Evolutionary conservation across 768 basidiomycete species (phyloP).

Genomic region (Suillus luteus): DNA sequence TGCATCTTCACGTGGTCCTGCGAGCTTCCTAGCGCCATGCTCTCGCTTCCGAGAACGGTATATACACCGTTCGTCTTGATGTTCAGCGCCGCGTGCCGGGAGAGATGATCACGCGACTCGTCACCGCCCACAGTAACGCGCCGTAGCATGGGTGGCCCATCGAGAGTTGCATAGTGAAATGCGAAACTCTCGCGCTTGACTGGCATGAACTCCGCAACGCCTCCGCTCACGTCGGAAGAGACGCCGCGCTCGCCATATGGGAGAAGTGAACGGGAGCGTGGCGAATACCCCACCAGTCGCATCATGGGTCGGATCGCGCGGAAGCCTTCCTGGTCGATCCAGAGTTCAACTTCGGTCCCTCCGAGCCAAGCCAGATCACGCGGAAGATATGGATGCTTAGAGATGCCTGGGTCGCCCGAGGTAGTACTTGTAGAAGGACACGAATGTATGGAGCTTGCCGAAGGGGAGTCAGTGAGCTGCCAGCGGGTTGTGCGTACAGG

Average conservation of each 20-base stretch:
- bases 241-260: constrained; percentile 30
- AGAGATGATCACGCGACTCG: constrained; percentile 72
- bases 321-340: constrained; percentile 86
- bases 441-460: constrained; percentile 12
- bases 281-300: constrained; percentile 55
- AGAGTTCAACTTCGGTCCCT: constrained; percentile 55
- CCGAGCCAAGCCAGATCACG: constrained; percentile 54
- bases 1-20: constrained; percentile 44
- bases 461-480: constrained; percentile 17
- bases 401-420: constrained; percentile 14
- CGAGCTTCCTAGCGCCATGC: constrained; percentile 25
- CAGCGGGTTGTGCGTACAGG: constrained; percentile 16
- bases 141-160: constrained; percentile 66
- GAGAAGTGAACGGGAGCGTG: constrained; percentile 29
- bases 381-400: constrained; percentile 33
- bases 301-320: constrained; percentile 62
- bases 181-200: constrained; percentile 54
- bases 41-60: constrained; percentile 68
- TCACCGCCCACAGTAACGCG: constrained; percentile 67
- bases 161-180: constrained; percentile 75
- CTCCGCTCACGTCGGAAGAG: constrained; percentile 39
- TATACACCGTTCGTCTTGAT: constrained; percentile 78
- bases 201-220: constrained; percentile 68
- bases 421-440: constrained; percentile 3
- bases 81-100: constrained; percentile 70